Conservation (phyloP, 2,329 filamentous ascomycete species). For the Aspergillus neotritici region DNA sequence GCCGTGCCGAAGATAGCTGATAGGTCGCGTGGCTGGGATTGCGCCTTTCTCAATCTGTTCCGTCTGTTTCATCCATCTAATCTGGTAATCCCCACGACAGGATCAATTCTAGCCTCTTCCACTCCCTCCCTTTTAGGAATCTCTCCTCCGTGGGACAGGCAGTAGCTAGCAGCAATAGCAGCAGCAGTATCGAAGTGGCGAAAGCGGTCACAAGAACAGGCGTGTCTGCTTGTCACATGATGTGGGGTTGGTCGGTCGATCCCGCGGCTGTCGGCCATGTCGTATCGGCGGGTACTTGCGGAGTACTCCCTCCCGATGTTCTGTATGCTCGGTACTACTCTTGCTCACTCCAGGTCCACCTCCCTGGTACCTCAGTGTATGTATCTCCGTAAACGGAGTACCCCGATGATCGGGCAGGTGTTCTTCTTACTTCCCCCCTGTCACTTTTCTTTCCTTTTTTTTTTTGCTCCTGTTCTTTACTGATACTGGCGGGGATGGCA, state of each 20-base stretch:
- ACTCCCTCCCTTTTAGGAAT: too few relatives aligned
- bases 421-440: background rate
- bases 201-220: constrained; percentile 19
- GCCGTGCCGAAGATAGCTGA: too few relatives aligned
- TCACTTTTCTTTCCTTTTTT: too few relatives aligned
- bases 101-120: too few relatives aligned
- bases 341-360: background rate
- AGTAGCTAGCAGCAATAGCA: constrained; percentile 5
- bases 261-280: background rate
- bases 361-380: background rate
- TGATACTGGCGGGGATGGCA: too few relatives aligned
- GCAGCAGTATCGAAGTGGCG: constrained; percentile 5
- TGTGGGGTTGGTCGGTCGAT: constrained; percentile 13
- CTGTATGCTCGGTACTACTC: background rate
- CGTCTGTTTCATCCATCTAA: too few relatives aligned
- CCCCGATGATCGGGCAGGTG: background rate
- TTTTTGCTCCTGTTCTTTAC: too few relatives aligned
- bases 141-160: background rate
- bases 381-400: background rate
- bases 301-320: constrained; percentile 6
- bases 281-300: constrained; percentile 1
- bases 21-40: too few relatives aligned
- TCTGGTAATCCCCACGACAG: too few relatives aligned
- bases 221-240: constrained; percentile 18
- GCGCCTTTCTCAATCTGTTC: too few relatives aligned